Percentiles rank a stretch among this genome's conserved stretches.
phyloP scores from a whole-genome alignment of 78 protist genomes.

The Dictyostelium purpureum region DNA sequence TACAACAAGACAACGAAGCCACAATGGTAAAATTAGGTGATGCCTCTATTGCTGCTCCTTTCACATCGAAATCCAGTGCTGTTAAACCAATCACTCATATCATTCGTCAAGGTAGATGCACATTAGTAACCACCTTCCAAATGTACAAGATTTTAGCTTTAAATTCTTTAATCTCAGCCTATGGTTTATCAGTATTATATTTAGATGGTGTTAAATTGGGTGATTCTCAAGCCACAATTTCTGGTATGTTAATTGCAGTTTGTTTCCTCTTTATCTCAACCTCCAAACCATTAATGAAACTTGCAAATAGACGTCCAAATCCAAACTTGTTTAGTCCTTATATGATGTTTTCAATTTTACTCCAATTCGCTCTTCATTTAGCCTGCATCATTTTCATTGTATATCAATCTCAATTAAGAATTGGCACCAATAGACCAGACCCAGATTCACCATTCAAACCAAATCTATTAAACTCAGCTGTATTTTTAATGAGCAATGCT shows the following conservation, averaged over 20 bases:
- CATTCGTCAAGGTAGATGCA: slow-evolving; percentile 94
- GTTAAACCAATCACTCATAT: slow-evolving; percentile 82
- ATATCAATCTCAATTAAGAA: background rate
- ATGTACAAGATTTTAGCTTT: slow-evolving; percentile 97
- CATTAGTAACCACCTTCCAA: slow-evolving; percentile 97
- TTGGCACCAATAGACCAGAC: background rate
- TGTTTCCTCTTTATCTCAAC: slow-evolving; percentile 95
- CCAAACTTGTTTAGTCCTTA: slow-evolving; percentile 86
- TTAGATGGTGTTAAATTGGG: slow-evolving; percentile 96
- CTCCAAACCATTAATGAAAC: slow-evolving; percentile 79
- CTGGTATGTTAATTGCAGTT: slow-evolving; percentile 86
- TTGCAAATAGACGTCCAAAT: slow-evolving; percentile 86
- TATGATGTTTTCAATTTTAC: slow-evolving; percentile 83
- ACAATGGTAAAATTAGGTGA: slow-evolving; percentile 83
- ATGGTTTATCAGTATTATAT: slow-evolving; percentile 92
- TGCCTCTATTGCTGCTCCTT: slow-evolving; percentile 98
- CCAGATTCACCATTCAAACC: slow-evolving; percentile 91
- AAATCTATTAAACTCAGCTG: slow-evolving; percentile 84
- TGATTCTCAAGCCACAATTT: slow-evolving; percentile 93
- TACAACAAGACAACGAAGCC: slow-evolving; percentile 6
- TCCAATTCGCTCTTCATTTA: slow-evolving; percentile 92
- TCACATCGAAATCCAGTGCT: slow-evolving; percentile 90
- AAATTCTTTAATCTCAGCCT: slow-evolving; percentile 95
- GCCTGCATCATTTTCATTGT: slow-evolving; percentile 50
- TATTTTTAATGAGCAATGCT: slow-evolving; percentile 81